Base-by-base conservation (phyloP, 768 basidiomycete species). In the Grammothele lineata region DNA sequence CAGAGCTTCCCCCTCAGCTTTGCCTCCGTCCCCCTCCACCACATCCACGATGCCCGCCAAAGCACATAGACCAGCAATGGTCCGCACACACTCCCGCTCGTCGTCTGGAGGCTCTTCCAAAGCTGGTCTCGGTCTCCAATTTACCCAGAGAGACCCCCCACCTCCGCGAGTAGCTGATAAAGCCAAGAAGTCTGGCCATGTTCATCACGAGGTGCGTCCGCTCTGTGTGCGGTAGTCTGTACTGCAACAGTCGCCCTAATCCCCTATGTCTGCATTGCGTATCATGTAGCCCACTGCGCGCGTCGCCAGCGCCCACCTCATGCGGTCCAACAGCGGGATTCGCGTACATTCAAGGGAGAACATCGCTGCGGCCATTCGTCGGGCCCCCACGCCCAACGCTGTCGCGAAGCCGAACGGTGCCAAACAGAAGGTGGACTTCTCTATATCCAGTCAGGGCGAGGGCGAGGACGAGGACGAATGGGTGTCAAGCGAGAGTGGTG, bases 401-500 rank as follows among this genome's bases (percentile, higher is more conserved):
- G 32, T 35, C 25, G 37, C 53, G 21, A 56, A 57, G 40, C 39
- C 40, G 24, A 36, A 41, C 12, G 26, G 51, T 4, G 60, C 65
- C 10, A 81, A 78, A 59, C 58, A 67, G 19, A 82, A 78, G 4
- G 86, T 87, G 58, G 76, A 77, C 11, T 71, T 85, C 47, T 70
- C 81, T 8, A 75, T 71, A 41, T 67, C 75, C 24, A 68, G 66
- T 33, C 73, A 65, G 21, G 74, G 70, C 32, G 74, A 43, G 19
- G 42, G 70, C 11, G 80, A 80, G 19, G 60, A 54, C 36, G 84
- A 85, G 10, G 84, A 86, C 45, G 87, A 80, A 47, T 88, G 85
- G 85, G 74, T 85, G 1, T 88, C 86, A 22, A 86, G 81, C 60
- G 85, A 85, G 63, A 87, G 85, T 57, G 86, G 84, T 6, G 82